A percentile compares a stretch with the other conserved stretches of the same genome.
Evolutionary conservation across 441 rosid species (phyloP).

Genomic region (Populus trichocarpa): DNA sequence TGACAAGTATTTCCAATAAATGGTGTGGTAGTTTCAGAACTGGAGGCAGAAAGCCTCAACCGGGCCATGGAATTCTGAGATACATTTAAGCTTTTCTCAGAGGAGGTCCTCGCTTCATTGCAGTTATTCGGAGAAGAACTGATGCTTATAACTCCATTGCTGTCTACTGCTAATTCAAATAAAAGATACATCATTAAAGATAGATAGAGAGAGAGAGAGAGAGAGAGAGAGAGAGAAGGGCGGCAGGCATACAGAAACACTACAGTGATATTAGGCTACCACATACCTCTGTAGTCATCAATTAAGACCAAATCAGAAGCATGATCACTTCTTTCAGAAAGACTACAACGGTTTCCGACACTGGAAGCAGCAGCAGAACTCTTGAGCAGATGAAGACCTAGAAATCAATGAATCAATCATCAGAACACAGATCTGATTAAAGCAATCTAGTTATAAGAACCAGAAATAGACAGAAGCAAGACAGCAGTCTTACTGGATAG

Average conservation of each 20-base stretch:
- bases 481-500: slow-evolving; percentile 59
- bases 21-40: slow-evolving; percentile 44
- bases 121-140: slow-evolving; percentile 52
- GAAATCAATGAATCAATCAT: slow-evolving; percentile 26
- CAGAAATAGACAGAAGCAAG: background rate
- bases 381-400: slow-evolving; percentile 54
- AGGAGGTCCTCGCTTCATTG: slow-evolving; percentile 36
- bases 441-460: background rate
- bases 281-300: slow-evolving; percentile 50
- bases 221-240: background rate
- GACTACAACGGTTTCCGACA: slow-evolving; percentile 29
- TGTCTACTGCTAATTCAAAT: slow-evolving; percentile 45
- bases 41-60: slow-evolving; percentile 38
- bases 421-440: slow-evolving; percentile 19
- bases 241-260: background rate
- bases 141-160: slow-evolving; percentile 44
- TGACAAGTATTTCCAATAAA: slow-evolving; percentile 42
- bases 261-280: slow-evolving; percentile 17
- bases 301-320: slow-evolving; percentile 37
- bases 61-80: slow-evolving; percentile 47
- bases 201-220: background rate
- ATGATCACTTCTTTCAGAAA: slow-evolving; percentile 32
- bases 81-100: slow-evolving; percentile 34
- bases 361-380: slow-evolving; percentile 25
- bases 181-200: slow-evolving; percentile 15